Evolutionary conservation across 2,329 filamentous ascomycete species (phyloP).

Genomic region (Botrytis elliptica): DNA sequence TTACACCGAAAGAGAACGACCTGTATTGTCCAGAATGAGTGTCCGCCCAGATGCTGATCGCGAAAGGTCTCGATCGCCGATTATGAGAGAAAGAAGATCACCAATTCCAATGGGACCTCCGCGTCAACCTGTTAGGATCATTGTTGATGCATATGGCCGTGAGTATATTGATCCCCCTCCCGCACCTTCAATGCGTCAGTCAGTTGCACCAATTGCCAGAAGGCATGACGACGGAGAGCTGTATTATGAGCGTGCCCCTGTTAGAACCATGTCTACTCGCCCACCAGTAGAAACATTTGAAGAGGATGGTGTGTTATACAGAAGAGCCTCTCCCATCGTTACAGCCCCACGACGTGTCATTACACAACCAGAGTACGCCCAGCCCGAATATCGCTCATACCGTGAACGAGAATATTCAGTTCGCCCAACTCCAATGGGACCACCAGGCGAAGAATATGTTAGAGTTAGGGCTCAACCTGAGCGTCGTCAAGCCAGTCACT

Average conservation of each 20-base stretch:
- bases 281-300: constrained; percentile 35
- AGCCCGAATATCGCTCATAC: constrained; percentile 50
- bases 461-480: constrained; percentile 44
- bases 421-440: constrained; percentile 43
- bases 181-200: constrained; percentile 48
- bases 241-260: constrained; percentile 60
- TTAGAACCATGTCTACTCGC: constrained; percentile 33
- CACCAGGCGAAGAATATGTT: constrained; percentile 43
- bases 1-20: constrained; percentile 43
- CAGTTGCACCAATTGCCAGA: constrained; percentile 50
- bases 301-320: constrained; percentile 43
- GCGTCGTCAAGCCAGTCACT: constrained; percentile 36
- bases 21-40: constrained; percentile 46
- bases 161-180: constrained; percentile 66
- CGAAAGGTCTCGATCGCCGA: constrained; percentile 50
- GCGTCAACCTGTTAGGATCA: constrained; percentile 59
- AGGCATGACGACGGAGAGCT: constrained; percentile 50
- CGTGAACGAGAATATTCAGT: constrained; percentile 58
- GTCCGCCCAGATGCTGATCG: constrained; percentile 50
- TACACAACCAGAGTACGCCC: constrained; percentile 59
- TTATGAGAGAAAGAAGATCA: constrained; percentile 46
- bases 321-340: constrained; percentile 51
- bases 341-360: constrained; percentile 55
- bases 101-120: constrained; percentile 51
- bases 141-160: constrained; percentile 80